These are phyloP conservation scores for Pseudogymnoascus sp. DNA, from an alignment of 2,329 filamentous ascomycete genomes.

Conservation along the genomic window DNA sequence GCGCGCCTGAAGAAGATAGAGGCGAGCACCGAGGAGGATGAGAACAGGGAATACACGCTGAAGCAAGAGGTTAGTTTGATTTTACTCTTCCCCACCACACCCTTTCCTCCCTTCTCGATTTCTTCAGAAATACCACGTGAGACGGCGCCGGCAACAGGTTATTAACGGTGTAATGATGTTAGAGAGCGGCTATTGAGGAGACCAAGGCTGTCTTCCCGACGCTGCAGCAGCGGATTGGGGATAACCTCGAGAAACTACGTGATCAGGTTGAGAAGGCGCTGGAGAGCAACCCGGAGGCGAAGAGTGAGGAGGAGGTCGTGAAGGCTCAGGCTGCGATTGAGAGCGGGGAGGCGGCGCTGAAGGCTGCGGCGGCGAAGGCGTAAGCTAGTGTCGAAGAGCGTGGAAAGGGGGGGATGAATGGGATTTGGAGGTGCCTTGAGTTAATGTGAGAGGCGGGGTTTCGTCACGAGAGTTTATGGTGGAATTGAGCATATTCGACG, in stretches of 20 bases:
- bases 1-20: constrained; percentile 56
- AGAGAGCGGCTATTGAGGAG: constrained; percentile 62
- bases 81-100: not conserved
- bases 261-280: constrained; percentile 63
- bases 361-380: constrained; percentile 37
- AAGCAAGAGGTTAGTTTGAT: constrained; percentile 71
- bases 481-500: constrained; percentile 1
- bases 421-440: not conserved
- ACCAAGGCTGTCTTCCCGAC: constrained; percentile 75
- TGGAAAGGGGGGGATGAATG: not conserved
- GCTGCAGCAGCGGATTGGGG: constrained; percentile 62
- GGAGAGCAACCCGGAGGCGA: constrained; percentile 36
- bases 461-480: not conserved
- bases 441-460: not conserved
- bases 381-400: not conserved
- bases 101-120: not conserved
- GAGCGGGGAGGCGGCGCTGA: constrained; percentile 46
- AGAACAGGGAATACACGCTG: constrained; percentile 70
- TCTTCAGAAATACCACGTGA: not conserved
- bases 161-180: not conserved
- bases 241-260: constrained; percentile 67
- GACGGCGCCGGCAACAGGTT: not conserved
- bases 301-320: constrained; percentile 45
- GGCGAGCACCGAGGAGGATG: constrained; percentile 49
- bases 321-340: constrained; percentile 41